Percentiles rank a stretch among this genome's conserved stretches.
phyloP scores from a whole-genome alignment of 2,329 filamentous ascomycete genomes.

The Epichloe uncinata region DNA sequence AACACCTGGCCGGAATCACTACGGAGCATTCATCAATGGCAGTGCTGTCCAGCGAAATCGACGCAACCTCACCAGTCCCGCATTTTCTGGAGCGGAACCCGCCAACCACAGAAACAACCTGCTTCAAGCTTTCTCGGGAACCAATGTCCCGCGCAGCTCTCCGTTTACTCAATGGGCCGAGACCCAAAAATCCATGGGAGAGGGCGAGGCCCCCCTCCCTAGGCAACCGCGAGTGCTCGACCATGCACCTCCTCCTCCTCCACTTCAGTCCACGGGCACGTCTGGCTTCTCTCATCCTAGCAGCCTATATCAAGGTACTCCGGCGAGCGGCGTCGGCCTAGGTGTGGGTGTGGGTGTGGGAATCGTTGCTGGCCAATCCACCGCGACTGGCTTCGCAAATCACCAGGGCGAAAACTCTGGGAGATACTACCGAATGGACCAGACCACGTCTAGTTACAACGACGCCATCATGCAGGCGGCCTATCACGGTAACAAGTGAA shows the following conservation, averaged over 20 bases:
- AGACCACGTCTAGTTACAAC: constrained; percentile 22
- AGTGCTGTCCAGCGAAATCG: constrained; percentile 1
- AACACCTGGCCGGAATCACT: constrained; percentile 12
- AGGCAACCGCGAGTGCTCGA: constrained; percentile 9
- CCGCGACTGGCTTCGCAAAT: constrained; percentile 6
- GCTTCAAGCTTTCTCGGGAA: constrained; percentile 21
- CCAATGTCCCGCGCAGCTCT: constrained; percentile 16
- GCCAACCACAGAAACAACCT: constrained; percentile 20
- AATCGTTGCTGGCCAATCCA: constrained; percentile 7
- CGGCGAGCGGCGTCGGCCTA: constrained; percentile 14
- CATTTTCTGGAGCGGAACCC: constrained; percentile 11
- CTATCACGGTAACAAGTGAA: constrained; percentile 16
- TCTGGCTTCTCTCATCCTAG: constrained; percentile 34
- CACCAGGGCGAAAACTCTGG: constrained; percentile 4
- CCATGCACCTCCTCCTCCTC: background rate
- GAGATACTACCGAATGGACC: constrained; percentile 19
- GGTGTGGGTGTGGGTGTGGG: constrained; percentile 5
- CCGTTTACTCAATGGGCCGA: constrained; percentile 19
- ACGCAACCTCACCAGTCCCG: constrained; percentile 2
- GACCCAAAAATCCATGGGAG: constrained; percentile 8
- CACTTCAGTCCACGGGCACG: constrained; percentile 16
- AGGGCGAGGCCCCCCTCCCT: constrained; percentile 10
- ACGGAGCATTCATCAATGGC: constrained; percentile 1
- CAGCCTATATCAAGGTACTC: constrained; percentile 37
- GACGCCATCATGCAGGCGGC: constrained; percentile 22